Evolutionary conservation across 345 rosid species (phyloP).

Genomic region (Pistacia integerrima): DNA sequence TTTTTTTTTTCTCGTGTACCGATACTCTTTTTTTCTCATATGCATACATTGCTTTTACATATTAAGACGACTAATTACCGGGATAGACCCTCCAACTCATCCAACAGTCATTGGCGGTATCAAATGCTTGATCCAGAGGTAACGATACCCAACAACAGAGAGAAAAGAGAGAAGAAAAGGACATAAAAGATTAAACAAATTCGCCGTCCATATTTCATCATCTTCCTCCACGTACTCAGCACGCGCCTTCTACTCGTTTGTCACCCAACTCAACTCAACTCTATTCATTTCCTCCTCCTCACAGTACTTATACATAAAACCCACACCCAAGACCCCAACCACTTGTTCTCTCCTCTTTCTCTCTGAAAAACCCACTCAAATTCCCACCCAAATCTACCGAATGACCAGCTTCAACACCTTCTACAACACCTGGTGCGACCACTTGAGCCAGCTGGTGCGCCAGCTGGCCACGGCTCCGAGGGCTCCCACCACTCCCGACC

Average conservation of each 20-base stretch:
- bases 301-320: not conserved
- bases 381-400: not conserved
- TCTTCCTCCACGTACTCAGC: conserved; percentile 6
- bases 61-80: no score
- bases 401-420: conserved; percentile 49
- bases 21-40: no score
- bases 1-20: no score
- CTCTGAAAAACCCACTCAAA: not conserved
- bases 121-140: no score
- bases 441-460: conserved; percentile 48
- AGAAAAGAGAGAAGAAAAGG: no score
- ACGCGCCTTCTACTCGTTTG: not conserved
- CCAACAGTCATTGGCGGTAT: no score
- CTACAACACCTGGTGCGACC: conserved; percentile 63
- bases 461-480: conserved; percentile 52
- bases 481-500: conserved; percentile 39
- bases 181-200: no score
- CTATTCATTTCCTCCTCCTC: not conserved
- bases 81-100: no score
- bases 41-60: no score
- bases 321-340: not conserved
- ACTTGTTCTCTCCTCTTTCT: not conserved
- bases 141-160: no score
- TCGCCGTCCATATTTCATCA: not conserved
- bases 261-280: not conserved